A percentile compares a stretch with the other conserved stretches of the same genome.
phyloP scores from a whole-genome alignment of 306 rosid species.

The Medicago truncatula region MtrunA17r5.0-ANR NC_053044.1:39454501-39455000 shows the following conservation, averaged over 20 bases:
- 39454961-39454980: neutral
- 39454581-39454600: constrained; percentile 89
- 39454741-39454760: neutral
- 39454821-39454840: neutral
- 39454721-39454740: neutral
- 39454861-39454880: neutral
- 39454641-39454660: constrained; percentile 79
- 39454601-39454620: constrained; percentile 88
- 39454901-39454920: neutral
- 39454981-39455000: constrained; percentile 7
- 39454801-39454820: too few species aligned
- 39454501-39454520: constrained; percentile 61
- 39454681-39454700: constrained; percentile 18
- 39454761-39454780: constrained; percentile 10
- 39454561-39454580: constrained; percentile 72
- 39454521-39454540: constrained; percentile 81
- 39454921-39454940: neutral
- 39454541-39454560: constrained; percentile 66
- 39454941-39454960: neutral
- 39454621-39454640: constrained; percentile 66
- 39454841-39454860: neutral
- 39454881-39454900: neutral
- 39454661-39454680: constrained; percentile 29
- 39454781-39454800: neutral
- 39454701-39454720: neutral